phyloP scores from a whole-genome alignment of 2,329 filamentous ascomycete genomes.

The Achaetomium macrosporum region DNA sequence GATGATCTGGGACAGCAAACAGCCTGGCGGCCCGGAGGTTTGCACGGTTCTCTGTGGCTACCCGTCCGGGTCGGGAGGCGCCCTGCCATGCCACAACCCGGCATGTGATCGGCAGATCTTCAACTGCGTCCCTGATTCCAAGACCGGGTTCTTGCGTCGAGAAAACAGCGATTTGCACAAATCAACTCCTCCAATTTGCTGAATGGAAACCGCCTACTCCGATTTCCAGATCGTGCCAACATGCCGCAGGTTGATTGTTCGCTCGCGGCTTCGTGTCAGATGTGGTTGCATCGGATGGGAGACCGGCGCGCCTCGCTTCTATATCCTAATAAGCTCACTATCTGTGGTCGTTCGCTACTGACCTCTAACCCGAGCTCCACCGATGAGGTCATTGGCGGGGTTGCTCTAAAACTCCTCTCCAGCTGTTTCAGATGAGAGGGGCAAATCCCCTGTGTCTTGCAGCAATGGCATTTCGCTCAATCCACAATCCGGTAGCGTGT shows the following conservation, averaged over 20 bases:
- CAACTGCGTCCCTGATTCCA: neutral
- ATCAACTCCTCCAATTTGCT: neutral
- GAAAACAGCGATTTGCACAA: neutral
- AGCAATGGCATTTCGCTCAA: neutral
- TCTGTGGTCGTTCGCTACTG: neutral
- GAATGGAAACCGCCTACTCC: neutral
- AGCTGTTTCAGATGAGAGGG: slow-evolving; percentile 2
- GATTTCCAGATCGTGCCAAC: neutral
- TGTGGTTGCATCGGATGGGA: too few relatives aligned
- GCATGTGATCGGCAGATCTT: slow-evolving; percentile 9
- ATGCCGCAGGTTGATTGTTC: neutral
- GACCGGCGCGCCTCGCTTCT: too few relatives aligned
- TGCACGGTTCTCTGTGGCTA: neutral
- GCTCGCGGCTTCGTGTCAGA: neutral
- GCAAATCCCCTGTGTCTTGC: neutral
- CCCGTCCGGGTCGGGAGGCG: neutral
- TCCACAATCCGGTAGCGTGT: neutral
- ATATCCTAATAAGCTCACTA: too few relatives aligned
- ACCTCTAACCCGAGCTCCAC: neutral
- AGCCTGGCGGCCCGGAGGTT: neutral
- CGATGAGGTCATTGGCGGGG: slow-evolving; percentile 9
- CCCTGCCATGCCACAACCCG: neutral
- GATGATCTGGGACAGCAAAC: neutral
- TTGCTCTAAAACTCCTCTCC: neutral
- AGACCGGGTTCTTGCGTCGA: neutral